Base-by-base conservation (phyloP, 495 filamentous ascomycete species). In the Aspergillus asperescens region DNA sequence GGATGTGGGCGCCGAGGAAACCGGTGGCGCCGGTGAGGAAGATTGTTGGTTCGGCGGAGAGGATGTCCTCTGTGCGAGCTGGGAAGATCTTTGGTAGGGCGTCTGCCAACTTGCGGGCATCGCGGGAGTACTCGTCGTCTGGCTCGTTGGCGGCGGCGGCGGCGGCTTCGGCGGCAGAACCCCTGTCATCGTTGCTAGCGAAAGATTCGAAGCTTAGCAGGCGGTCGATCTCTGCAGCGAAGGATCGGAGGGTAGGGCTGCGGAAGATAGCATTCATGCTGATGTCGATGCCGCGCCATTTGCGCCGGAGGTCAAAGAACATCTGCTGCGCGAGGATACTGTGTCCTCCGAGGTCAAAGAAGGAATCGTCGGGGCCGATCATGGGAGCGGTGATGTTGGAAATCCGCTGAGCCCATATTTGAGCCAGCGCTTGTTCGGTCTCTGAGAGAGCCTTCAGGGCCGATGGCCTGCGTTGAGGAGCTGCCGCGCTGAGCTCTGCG, bases 11-110 rank as follows among this genome's bases (percentile, higher is more conserved):
- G 19, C 93, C 93, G 6, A 96, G 67, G 73, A 96, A 97, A 7
- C 92, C 92, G 27, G 93, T 96, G 0, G 87, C 89, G 25, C 92
- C 93, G 12, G 93, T 96, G 5, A 96, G 73, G 62, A 98, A 85
- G 16, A 92, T 73, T 0, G 84, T 90, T 5, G 76, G 62, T 32
- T 71, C 68, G 20, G 54, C 47, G 31, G 64, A 37, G 15, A 60
- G 62, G 58, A 70, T 59, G 7, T 59, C 31, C 32, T 66, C 59
- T 0, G 56, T 67, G 10, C 62, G 55, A 4, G 56, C 49, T 22
- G 63, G 61, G 65, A 71, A 63, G 8, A 60, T 61, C 44, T 64
- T 48, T 5, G 80, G 81, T 2, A 87, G 69, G 19, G 67, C 62
- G 12, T 73, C 66, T 2, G 58, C 70, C 10, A 92, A 63, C 32